Conservation (phyloP, 352 stramenopile genomes). For the Phytopythium helicoides region DNA sequence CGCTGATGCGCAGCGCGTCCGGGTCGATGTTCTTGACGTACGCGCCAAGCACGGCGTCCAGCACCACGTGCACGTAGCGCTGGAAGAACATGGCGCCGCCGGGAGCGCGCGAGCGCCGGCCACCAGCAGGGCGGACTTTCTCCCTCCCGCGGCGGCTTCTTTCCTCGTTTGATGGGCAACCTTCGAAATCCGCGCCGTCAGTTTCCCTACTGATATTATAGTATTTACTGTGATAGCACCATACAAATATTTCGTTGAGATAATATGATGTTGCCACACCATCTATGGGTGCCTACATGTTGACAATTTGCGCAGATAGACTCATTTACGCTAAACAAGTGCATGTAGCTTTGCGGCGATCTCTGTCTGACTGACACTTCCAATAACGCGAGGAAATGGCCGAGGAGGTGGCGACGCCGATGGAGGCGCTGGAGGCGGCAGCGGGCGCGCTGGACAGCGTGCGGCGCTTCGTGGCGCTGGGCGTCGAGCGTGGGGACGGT, state of each 20-base stretch:
- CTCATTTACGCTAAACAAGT: too few species aligned
- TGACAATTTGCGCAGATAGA: too few species aligned
- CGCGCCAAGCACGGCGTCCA: slow-evolving; percentile 77
- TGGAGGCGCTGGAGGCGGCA: slow-evolving; percentile 42
- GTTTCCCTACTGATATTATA: slow-evolving; percentile 1
- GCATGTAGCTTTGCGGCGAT: too few species aligned
- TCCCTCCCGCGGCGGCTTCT: neutral
- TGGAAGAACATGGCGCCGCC: slow-evolving; percentile 63
- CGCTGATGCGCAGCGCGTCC: slow-evolving; percentile 79
- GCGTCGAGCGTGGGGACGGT: slow-evolving; percentile 23
- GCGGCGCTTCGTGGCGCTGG: slow-evolving; percentile 41
- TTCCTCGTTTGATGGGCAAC: neutral
- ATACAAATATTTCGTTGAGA: too few species aligned
- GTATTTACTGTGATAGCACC: neutral
- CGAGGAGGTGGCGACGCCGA: slow-evolving; percentile 2
- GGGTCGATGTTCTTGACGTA: slow-evolving; percentile 89
- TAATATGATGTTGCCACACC: too few species aligned
- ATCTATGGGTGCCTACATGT: too few species aligned
- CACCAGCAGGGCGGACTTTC: too few species aligned
- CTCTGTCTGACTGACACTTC: too few species aligned
- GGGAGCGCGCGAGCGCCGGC: neutral
- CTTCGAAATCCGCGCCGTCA: neutral
- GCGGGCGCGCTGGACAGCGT: slow-evolving; percentile 45
- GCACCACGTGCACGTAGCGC: slow-evolving; percentile 80
- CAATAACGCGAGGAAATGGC: too few species aligned